Base-by-base conservation (phyloP, 108 stramenopile genomes). In the Cyclotella baltica region DNA sequence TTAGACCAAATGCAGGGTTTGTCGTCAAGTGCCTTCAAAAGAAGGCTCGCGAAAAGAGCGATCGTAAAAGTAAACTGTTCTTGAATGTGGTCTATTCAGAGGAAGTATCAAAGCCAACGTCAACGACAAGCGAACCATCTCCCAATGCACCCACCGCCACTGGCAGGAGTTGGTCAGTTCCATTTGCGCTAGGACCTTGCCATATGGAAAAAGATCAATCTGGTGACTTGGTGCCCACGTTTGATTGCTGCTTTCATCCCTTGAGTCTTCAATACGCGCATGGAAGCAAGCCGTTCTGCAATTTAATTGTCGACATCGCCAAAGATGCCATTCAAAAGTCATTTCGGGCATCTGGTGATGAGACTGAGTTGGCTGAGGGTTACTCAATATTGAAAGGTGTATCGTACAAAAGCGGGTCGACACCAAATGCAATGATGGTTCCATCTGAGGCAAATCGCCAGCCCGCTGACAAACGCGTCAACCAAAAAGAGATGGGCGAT, bases 141-240 rank as follows among this genome's bases (percentile, higher is more conserved):
- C 18, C 40, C 3, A 3, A 30, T 47, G n/a, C 43, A 0, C 23
- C 65, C 34, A 18, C 28, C 20, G 30, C 29, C 10, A 16, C 22
- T 37, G 50, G 85, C 4, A 55, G 31, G 18, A 69, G 46, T 22
- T 89, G 86, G 86, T 70, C 70, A 13, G 62, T 90, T 3, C 90
- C 90, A 0, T 83, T 86, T 68, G 82, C 87, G 0, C 58, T 89
- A 20, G 88, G 88, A 9, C 90, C 88, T 20, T 40, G 85, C 36
- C 78, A 86, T 36, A 87, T 88, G 84, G 90, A 90, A 38, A 29
- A 23, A 0, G 90, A 90, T 72, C 87, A 90, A 62, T 48, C 62
- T 13, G 34, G 34, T 6, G 43, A 18, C 31, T 65, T 83, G 15
- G 70, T 76, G 35, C 70, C 75, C 20, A 72, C 81, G 20, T 83